Percentiles rank a stretch among this genome's conserved stretches.
phyloP scores from a whole-genome alignment of 805 yeast genomes.

The Candida morakotiae region DNA sequence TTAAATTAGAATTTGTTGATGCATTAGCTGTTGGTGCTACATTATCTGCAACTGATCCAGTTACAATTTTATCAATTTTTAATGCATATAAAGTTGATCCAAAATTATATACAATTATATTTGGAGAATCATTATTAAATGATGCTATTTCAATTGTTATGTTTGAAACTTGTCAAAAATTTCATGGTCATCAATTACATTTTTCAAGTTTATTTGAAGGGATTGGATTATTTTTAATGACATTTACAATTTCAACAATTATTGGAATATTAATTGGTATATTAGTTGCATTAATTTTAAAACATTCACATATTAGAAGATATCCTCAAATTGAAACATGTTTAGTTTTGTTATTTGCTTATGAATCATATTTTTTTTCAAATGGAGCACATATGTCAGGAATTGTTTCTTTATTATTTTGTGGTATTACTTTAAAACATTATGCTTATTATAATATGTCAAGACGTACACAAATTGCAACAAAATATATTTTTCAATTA shows the following conservation, averaged over 20 bases:
- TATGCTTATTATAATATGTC: conserved; percentile 98
- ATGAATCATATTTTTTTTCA: conserved; percentile 94
- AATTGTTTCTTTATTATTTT: conserved; percentile 87
- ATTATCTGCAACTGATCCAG: conserved; percentile 97
- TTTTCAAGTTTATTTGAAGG: conserved; percentile 86
- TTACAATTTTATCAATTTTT: conserved; percentile 91
- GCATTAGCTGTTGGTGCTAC: conserved; percentile 98
- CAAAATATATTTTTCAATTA: conserved; percentile 90
- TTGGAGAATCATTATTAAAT: conserved; percentile 91
- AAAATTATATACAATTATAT: conserved; percentile 90
- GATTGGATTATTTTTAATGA: conserved; percentile 86
- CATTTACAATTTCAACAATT: conserved; percentile 83
- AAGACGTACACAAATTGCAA: conserved; percentile 92
- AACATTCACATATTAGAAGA: conserved; percentile 88
- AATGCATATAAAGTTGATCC: conserved; percentile 98
- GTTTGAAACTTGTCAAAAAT: conserved; percentile 97
- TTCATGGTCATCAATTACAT: conserved; percentile 77
- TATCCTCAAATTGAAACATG: conserved; percentile 98
- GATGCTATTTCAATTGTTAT: conserved; percentile 98
- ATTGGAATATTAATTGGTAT: conserved; percentile 89
- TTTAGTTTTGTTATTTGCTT: conserved; percentile 82
- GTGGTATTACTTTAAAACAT: conserved; percentile 95
- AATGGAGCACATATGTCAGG: conserved; percentile 99
- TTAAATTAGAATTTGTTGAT: conserved; percentile 89
- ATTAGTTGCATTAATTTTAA: conserved; percentile 80